Base-by-base conservation (phyloP, 78 protist species). In the Dictyostelium capitatum region DNA sequence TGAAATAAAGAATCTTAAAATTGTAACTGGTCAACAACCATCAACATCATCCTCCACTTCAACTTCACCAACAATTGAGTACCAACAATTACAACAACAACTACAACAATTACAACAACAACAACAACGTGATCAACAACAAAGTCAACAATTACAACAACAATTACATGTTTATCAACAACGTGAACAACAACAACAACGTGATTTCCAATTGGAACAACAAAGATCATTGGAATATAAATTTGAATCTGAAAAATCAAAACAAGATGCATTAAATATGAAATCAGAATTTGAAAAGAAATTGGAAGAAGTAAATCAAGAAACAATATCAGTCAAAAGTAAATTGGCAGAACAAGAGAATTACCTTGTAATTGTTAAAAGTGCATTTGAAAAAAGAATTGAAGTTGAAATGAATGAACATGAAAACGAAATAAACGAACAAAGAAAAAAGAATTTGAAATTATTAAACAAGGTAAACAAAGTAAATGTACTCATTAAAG, bases 1-100 rank as follows among this genome's bases (percentile, higher is more conserved):
- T 67, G 79, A 46, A 15, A 10, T 73, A 23, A 23, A 59, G 30
- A 59, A 59, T 59, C 69, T 59, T 17, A 59, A 59, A 59, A 17
- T 59, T 11, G 43, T 25, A 32, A 62, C 4, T 4, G 41, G 32
- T 62, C 70, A 70, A 32, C n/a, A 30, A 14, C 47, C 10, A 32
- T 6, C 8, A 67, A 64, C 72, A 23, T n/a, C 74, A 65, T 23
- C 74, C 3, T 8, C 43, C 10, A 65, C 78, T 12, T 14, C 78
- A 70, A 70, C 19, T 37, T 8, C 78, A 30, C 9, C 75, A 65
- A 28, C 50, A 32, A 37, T 41, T 37, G 43, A 70, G 32, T 14
- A 15, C 20, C 79, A 73, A 72, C 50, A 72, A 73, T n/a, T 73
- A 17, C 25, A 70, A 37, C 78, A 70, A 70, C 51, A 70, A 23